phyloP scores from a whole-genome alignment of 2,329 filamentous ascomycete species.

The Colletotrichum echinochloae region DNA sequence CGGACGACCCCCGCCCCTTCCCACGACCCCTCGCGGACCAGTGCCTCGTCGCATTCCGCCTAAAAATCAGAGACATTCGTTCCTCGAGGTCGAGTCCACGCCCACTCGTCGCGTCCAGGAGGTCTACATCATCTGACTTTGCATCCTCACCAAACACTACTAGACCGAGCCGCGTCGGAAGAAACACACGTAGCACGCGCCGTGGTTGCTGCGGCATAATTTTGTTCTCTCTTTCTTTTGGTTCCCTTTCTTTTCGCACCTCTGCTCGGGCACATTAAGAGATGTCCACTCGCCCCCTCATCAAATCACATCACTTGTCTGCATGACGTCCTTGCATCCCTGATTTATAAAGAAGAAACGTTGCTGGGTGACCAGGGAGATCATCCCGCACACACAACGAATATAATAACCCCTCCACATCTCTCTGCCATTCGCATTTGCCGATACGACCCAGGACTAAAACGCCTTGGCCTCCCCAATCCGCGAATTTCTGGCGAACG shows the following conservation, averaged over 20 bases:
- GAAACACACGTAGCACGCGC: conserved; percentile 14
- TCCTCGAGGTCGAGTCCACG: conserved; percentile 33
- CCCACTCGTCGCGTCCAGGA: conserved; percentile 14
- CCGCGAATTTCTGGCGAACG: conserved; percentile 19
- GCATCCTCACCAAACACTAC: background rate
- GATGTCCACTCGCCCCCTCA: background rate
- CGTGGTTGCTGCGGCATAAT: background rate
- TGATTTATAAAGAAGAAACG: conserved; percentile 38
- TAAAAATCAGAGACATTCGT: conserved; percentile 33
- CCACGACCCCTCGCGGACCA: conserved; percentile 28
- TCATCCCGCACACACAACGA: conserved; percentile 7
- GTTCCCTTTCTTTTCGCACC: background rate
- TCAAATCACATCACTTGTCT: conserved; percentile 8
- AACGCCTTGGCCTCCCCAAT: background rate
- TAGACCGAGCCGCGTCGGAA: background rate
- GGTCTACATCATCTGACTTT: conserved; percentile 35
- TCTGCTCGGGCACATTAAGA: background rate
- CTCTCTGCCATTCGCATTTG: conserved; percentile 5
- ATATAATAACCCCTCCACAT: conserved; percentile 27
- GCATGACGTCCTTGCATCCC: conserved; percentile 34
- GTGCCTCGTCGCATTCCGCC: conserved; percentile 26
- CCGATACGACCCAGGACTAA: background rate
- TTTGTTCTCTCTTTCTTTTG: background rate
- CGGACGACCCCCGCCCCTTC: conserved; percentile 13
- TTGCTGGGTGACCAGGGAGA: conserved; percentile 36